Evolutionary conservation across 1,284 basidiomycete genomes (phyloP).

Genomic region (Fistulinella cinereoalba): DNA sequence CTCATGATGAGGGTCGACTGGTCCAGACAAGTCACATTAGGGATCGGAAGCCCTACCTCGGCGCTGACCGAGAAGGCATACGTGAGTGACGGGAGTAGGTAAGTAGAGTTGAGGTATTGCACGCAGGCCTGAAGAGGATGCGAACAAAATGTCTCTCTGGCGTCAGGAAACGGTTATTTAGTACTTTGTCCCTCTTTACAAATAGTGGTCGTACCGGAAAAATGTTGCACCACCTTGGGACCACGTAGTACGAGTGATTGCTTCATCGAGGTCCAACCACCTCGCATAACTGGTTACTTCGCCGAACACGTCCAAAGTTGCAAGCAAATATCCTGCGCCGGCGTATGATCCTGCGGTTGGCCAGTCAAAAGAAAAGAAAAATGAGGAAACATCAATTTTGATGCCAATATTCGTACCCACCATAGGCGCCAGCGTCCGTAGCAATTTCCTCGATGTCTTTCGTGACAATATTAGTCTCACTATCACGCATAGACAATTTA

Average conservation of each 20-base stretch:
- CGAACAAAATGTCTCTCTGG: conserved; percentile 68
- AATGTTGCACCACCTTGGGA: conserved; percentile 46
- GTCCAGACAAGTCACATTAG: conserved; percentile 61
- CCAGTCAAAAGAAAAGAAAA: background rate
- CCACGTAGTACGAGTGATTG: conserved; percentile 57
- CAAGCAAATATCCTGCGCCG: conserved; percentile 60
- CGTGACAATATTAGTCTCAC: conserved; percentile 1
- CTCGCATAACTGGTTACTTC: conserved; percentile 50
- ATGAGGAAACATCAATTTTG: background rate
- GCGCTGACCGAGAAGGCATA: conserved; percentile 51
- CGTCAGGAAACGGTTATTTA: background rate
- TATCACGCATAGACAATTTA: background rate
- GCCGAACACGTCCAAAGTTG: conserved; percentile 45
- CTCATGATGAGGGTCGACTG: conserved; percentile 53
- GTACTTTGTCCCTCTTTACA: background rate
- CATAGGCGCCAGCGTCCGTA: conserved; percentile 59
- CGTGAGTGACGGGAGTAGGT: conserved; percentile 39
- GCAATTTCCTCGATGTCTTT: conserved; percentile 56
- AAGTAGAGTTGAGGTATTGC: conserved; percentile 47
- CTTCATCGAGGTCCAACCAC: conserved; percentile 69
- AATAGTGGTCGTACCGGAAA: conserved; percentile 42
- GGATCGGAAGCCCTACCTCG: conserved; percentile 49
- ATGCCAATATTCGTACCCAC: conserved; percentile 34
- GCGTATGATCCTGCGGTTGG: conserved; percentile 58
- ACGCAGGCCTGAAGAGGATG: conserved; percentile 58